Percentiles rank a stretch among this genome's conserved stretches.
Evolutionary conservation across 352 stramenopile species (phyloP).

Genomic region (Phytophthora brassicae): DNA sequence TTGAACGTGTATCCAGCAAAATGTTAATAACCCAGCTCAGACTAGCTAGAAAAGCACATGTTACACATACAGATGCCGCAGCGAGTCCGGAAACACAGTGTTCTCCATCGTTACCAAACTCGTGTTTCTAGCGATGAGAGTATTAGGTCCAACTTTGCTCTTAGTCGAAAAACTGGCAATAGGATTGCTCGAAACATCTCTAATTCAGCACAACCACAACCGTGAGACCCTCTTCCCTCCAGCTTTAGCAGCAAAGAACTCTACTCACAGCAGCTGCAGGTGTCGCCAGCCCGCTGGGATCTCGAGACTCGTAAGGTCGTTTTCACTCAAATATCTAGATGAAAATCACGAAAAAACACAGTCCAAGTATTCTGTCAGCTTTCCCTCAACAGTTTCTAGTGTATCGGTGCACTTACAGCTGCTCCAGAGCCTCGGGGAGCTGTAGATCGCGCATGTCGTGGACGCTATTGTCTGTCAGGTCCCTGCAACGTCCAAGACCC

Average conservation of each 20-base stretch:
- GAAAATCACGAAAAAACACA: background rate
- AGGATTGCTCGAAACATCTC: slow-evolving; percentile 33
- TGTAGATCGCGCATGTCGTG: slow-evolving; percentile 12
- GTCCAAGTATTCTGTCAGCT: background rate
- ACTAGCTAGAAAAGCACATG: too few relatives aligned
- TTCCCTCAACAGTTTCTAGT: background rate
- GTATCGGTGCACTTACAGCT: slow-evolving; percentile 11
- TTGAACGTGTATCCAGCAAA: slow-evolving; percentile 3
- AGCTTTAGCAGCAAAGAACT: background rate
- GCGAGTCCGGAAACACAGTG: slow-evolving; percentile 15
- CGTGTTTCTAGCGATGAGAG: slow-evolving; percentile 27
- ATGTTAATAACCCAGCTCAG: too few relatives aligned
- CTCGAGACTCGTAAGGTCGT: slow-evolving; percentile 19
- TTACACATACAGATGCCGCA: slow-evolving; percentile 26
- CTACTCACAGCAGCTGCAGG: slow-evolving; percentile 26
- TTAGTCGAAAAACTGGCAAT: slow-evolving; percentile 24
- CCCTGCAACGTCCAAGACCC: slow-evolving; percentile 4
- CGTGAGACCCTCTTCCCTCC: background rate
- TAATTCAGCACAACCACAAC: slow-evolving; percentile 1
- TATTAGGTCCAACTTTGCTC: slow-evolving; percentile 22
- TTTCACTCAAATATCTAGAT: slow-evolving; percentile 23
- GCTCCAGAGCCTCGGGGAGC: slow-evolving; percentile 20
- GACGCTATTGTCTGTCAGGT: slow-evolving; percentile 26
- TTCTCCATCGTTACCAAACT: slow-evolving; percentile 17
- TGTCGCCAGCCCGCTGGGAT: slow-evolving; percentile 21